These are phyloP conservation scores for Sporodiniella umbellata DNA, from an alignment of 371 early-diverging fungal species.

Conservation along the genomic window DNA sequence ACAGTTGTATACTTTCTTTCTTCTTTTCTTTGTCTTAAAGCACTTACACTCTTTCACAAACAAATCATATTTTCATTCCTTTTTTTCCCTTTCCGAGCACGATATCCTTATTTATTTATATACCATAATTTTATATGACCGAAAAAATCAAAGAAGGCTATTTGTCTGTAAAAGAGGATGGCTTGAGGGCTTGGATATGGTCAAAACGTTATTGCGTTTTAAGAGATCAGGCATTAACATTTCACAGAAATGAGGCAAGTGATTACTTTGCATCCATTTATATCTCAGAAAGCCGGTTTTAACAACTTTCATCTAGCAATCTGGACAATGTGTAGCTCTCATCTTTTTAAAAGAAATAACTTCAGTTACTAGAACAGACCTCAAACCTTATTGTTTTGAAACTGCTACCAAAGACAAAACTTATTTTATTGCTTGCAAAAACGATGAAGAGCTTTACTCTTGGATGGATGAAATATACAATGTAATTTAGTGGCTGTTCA, in stretches of 20 bases:
- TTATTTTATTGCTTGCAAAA: slow-evolving; percentile 88
- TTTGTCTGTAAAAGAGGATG: slow-evolving; percentile 85
- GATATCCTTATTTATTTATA: not conserved
- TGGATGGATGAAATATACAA: slow-evolving; percentile 97
- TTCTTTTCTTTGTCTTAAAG: not conserved
- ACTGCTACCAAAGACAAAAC: slow-evolving; percentile 86
- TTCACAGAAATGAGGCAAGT: slow-evolving; percentile 88
- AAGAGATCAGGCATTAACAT: slow-evolving; percentile 87
- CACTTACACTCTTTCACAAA: too few relatives aligned
- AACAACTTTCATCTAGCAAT: slow-evolving; percentile 28
- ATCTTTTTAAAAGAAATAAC: slow-evolving; percentile 91
- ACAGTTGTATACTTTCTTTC: not conserved
- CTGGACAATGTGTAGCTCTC: slow-evolving; percentile 61
- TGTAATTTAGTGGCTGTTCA: slow-evolving; percentile 38
- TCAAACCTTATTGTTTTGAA: slow-evolving; percentile 91
- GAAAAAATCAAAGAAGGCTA: slow-evolving; percentile 81
- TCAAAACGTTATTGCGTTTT: slow-evolving; percentile 89
- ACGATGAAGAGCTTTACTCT: slow-evolving; percentile 94
- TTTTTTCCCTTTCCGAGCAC: too few relatives aligned
- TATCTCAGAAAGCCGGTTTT: not conserved
- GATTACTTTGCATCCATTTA: not conserved
- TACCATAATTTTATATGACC: slow-evolving; percentile 28
- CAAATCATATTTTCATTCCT: too few relatives aligned
- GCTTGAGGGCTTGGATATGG: slow-evolving; percentile 89
- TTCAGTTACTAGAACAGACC: slow-evolving; percentile 79